Conservation (phyloP, 2,329 filamentous ascomycete genomes). For the Trichoderma endophyticum region DNA sequence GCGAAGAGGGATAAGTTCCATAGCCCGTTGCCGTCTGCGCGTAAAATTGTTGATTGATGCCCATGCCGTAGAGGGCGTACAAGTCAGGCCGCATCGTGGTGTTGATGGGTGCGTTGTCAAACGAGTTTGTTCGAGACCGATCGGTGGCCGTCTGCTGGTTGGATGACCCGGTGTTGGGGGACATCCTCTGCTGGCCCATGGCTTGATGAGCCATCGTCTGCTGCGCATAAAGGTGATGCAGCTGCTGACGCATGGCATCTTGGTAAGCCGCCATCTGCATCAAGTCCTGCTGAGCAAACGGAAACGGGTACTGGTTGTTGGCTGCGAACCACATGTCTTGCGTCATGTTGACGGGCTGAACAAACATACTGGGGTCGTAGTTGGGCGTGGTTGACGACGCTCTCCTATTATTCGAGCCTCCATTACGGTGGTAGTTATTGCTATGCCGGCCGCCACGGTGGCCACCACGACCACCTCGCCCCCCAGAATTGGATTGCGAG, state of each 20-base stretch:
- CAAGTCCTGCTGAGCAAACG: constrained; percentile 39
- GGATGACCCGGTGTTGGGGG: constrained; percentile 24
- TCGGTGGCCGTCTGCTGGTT: constrained; percentile 37
- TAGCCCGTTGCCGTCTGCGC: constrained; percentile 43
- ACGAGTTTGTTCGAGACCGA: constrained; percentile 59
- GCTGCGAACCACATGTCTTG: constrained; percentile 54
- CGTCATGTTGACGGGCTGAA: constrained; percentile 41
- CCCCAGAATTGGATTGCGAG: constrained; percentile 52
- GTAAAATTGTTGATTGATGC: constrained; percentile 45
- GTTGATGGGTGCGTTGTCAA: constrained; percentile 59
- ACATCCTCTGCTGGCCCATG: constrained; percentile 34
- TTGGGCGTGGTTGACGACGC: constrained; percentile 51
- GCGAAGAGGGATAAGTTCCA: constrained; percentile 55
- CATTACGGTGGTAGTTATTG: constrained; percentile 35
- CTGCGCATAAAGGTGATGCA: constrained; percentile 34
- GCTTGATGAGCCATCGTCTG: constrained; percentile 36
- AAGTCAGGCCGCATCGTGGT: constrained; percentile 56
- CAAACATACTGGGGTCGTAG: constrained; percentile 50
- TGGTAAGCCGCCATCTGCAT: constrained; percentile 43
- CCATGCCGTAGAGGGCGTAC: constrained; percentile 49
- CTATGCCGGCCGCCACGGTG: constrained; percentile 49
- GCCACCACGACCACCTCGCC: constrained; percentile 48
- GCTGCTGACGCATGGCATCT: constrained; percentile 36
- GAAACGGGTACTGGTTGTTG: constrained; percentile 40
- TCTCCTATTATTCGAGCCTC: constrained; percentile 47